A percentile compares a stretch with the other conserved stretches of the same genome.
Evolutionary conservation across 257 asterid species (phyloP).

Genomic region (Avicennia marina): DNA sequence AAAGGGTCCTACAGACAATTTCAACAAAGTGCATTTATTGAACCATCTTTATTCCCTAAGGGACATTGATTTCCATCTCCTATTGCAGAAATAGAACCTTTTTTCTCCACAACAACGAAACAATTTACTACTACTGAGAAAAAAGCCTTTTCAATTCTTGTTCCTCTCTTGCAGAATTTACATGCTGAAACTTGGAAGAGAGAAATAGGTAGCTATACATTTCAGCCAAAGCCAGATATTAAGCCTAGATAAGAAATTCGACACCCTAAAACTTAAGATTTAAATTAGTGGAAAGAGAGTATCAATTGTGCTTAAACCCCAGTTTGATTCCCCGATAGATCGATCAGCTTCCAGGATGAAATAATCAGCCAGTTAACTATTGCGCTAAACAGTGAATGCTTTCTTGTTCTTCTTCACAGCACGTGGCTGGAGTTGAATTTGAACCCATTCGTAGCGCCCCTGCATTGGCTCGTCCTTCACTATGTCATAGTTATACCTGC

Average conservation of each 20-base stretch:
- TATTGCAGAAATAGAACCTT: neutral
- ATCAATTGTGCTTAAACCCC: slow-evolving; percentile 1
- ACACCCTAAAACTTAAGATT: slow-evolving; percentile 12
- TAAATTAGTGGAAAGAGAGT: slow-evolving; percentile 21
- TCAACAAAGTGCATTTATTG: slow-evolving; percentile 4
- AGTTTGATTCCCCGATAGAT: neutral
- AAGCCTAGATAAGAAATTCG: slow-evolving; percentile 10
- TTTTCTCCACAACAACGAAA: neutral
- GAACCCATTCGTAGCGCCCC: slow-evolving; percentile 59
- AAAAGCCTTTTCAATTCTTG: neutral
- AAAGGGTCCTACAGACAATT: neutral
- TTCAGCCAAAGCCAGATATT: slow-evolving; percentile 8
- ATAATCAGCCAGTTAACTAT: neutral
- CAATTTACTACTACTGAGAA: neutral
- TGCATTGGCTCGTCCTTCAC: slow-evolving; percentile 49
- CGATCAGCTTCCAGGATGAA: slow-evolving; percentile 11
- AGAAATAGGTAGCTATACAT: slow-evolving; percentile 13
- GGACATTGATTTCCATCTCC: neutral
- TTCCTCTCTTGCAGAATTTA: slow-evolving; percentile 16
- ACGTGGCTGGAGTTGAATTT: slow-evolving; percentile 30
- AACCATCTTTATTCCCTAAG: slow-evolving; percentile 1
- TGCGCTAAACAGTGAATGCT: neutral
- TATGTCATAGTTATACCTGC: slow-evolving; percentile 64
- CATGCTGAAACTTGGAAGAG: neutral
- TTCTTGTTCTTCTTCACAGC: slow-evolving; percentile 4